Evolutionary conservation across 106 monocot species (phyloP), one percentile per base, ranked within the genome.

Genomic region (Vanilla planifolia): DNA sequence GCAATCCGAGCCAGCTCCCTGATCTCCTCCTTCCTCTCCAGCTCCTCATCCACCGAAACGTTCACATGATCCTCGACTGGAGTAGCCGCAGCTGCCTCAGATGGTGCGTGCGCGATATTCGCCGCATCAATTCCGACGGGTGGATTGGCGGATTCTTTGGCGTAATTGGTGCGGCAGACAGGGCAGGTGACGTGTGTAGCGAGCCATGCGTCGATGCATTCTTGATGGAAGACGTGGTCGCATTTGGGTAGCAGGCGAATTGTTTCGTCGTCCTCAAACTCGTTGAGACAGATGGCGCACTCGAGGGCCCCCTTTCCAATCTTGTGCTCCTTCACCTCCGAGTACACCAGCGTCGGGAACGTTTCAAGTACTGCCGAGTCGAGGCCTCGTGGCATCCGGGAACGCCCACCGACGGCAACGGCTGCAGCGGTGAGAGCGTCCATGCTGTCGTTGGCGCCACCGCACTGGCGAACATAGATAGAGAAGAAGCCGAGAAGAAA

Each of bases 121-220:
- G 48, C 13, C 27, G 61, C 26, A 9, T 25, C 37, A 17, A 20
- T 57, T 21, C 24, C 36, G 27, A 62, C 11, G 14, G 25, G 15
- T 1, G 30, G 21, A 51, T 60, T 8, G 40, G 24, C 6, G 55
- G 39, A 65, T 65, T 62, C 68, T 34, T 48, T 53, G 8, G 53
- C 27, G 48, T 91, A 81, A 24, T 98, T 81, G 55, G 48, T 32
- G 11, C 98, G 81, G 80, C 98, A 98, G 47, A 98, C 92, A 30
- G 98, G 98, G 69, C 98, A 98, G 32, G 98, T 98, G 70, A 69
- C 73, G 67, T 98, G 91, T 56, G 84, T 60, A 3, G 68, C 55
- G 33, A 98, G 92, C 98, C 98, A 98, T 46, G 79, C 73, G 51
- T 88, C 88, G 61, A 98, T 85, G 70, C 98, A 98, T 10, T 92